Conservation (phyloP, 768 basidiomycete genomes). For the Gelatoporia subvermispora region DNA sequence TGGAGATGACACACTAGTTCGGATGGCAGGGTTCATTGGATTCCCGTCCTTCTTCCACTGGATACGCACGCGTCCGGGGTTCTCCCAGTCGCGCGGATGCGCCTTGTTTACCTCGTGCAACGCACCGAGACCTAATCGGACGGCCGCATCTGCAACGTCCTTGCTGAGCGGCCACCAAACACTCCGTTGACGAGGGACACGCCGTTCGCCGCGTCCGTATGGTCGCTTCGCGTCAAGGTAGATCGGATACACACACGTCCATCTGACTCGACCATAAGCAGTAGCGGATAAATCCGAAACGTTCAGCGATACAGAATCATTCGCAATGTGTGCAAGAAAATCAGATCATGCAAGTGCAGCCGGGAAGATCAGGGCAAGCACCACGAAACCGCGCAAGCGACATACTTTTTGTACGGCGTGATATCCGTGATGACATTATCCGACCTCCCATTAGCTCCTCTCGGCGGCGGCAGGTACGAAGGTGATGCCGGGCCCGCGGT, state of each 20-base stretch:
- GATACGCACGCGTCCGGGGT: conserved; percentile 91
- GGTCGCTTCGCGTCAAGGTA: conserved; percentile 95
- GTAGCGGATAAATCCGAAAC: no score
- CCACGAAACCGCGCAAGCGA: conserved; percentile 12
- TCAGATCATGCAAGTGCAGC: neutral
- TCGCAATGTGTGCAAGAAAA: conserved; percentile 1
- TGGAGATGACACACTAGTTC: conserved; percentile 57
- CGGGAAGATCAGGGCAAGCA: neutral
- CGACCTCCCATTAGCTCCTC: conserved; percentile 17
- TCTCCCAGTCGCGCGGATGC: conserved; percentile 97
- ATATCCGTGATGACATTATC: conserved; percentile 58
- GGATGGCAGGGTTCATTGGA: conserved; percentile 62
- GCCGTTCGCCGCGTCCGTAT: conserved; percentile 75
- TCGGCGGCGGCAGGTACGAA: conserved; percentile 22
- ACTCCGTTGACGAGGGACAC: conserved; percentile 72
- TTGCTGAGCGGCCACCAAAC: conserved; percentile 96
- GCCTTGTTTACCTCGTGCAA: conserved; percentile 87
- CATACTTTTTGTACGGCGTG: conserved; percentile 80
- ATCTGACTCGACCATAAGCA: conserved; percentile 42
- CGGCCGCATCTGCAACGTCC: conserved; percentile 84
- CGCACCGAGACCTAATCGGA: conserved; percentile 68
- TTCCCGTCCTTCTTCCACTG: conserved; percentile 82
- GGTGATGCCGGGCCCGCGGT: conserved; percentile 55
- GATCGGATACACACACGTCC: conserved; percentile 95
- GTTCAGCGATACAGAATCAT: no score